Evolutionary conservation across 148 eudicot species (phyloP).

Genomic region (Bassia scoparia): DNA sequence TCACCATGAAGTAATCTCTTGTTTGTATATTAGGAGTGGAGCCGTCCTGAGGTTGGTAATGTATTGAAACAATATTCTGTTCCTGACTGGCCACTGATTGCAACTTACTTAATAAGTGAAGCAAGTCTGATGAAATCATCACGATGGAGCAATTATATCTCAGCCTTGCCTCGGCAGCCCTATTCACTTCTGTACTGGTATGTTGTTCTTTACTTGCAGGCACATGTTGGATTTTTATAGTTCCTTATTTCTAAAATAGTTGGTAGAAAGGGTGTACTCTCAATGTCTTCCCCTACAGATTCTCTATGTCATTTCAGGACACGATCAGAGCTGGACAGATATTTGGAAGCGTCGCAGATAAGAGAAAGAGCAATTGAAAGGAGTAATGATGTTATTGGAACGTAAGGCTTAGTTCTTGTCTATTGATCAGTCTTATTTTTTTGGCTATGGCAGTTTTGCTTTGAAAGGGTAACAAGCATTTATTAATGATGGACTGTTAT

Average conservation of each 20-base stretch:
- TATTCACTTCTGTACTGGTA: conserved; percentile 96
- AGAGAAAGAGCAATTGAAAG: conserved; percentile 90
- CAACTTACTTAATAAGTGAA: conserved; percentile 90
- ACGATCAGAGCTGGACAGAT: conserved; percentile 81
- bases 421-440: background rate
- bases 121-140: conserved; percentile 69
- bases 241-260: conserved; percentile 9
- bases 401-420: conserved; percentile 49
- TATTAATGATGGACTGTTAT: background rate
- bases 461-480: background rate
- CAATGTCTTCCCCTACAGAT: conserved; percentile 60
- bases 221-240: conserved; percentile 3
- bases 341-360: conserved; percentile 93
- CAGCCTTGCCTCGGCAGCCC: conserved; percentile 95
- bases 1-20: conserved; percentile 7
- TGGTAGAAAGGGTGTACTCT: conserved; percentile 46
- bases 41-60: conserved; percentile 72
- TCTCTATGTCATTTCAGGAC: conserved; percentile 87
- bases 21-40: conserved; percentile 64
- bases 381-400: conserved; percentile 81
- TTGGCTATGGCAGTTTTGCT: background rate
- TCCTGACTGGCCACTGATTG: conserved; percentile 97
- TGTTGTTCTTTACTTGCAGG: conserved; percentile 23
- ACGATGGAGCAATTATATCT: conserved; percentile 87
- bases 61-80: conserved; percentile 64